Evolutionary conservation across 2,329 filamentous ascomycete species (phyloP), one percentile per base, ranked within the genome.

Genomic region (Tolypocladium tropicale): DNA sequence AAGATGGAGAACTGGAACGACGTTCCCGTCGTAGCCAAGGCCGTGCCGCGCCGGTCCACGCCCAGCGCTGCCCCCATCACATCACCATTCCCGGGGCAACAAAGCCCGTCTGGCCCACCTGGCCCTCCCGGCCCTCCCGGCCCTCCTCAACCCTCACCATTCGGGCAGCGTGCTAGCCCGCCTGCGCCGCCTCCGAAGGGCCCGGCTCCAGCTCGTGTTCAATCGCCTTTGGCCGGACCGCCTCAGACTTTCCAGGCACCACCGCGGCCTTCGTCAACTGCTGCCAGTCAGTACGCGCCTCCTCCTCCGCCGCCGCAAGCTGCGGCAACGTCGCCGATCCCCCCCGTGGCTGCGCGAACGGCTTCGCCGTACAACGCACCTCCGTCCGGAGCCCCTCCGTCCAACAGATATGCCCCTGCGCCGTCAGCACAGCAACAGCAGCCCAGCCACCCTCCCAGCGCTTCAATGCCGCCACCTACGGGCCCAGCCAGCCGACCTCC

Each of bases 1-100:
- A 86, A 88, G 60, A 85, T 86, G 60, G 83, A 86, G 32, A 88
- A 89, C 63, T 99, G 94, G 94, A 99, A 99, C 64, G 94, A 99
- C 70, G 87, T 95, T 53, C 94, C 94, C 1, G 81, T 96, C 65
- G 88, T 97, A 50, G 79, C 83, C 50, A 90, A 93, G 75, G 76
- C 81, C 55, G 79, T 87, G n/a, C 80, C 82, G 16, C 84, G 92
- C 62, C 83, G 86, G 67, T 79, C 79, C 50, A 96, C 93, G 1
- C 90, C 92, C 2, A 84, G 79, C 55, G 76, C 83, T 23, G 81
- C 84, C 53, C 77, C 87, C 3, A 83, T 91, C 53, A 83, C 79
- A n/a, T 83, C 88, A 21, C 89, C 90, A 10, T 95, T 94, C 76
- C 80, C 84, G 2, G 82, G 82, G 62, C 84, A 89, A 66, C 78